These are phyloP conservation scores for Salvia splendens DNA, from an alignment of 257 asterid species.

Conservation along the genomic window DNA sequence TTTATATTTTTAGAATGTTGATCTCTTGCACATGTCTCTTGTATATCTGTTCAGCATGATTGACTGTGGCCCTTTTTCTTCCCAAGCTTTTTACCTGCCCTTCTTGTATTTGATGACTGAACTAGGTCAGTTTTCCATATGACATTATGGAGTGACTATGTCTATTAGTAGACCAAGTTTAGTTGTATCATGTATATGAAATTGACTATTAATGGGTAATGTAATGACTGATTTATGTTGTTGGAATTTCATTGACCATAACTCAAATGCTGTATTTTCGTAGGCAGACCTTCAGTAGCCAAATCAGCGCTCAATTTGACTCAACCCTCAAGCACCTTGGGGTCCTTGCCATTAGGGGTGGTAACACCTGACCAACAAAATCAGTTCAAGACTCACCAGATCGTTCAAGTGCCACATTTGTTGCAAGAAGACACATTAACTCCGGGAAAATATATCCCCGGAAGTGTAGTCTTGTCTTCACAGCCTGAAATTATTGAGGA, in stretches of 20 bases:
- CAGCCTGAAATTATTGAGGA: conserved; percentile 35
- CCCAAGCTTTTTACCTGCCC: conserved; percentile 9
- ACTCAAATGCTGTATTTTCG: conserved; percentile 29
- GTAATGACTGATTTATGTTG: conserved; percentile 20
- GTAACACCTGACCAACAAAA: conserved; percentile 60
- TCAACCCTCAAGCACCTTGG: conserved; percentile 38
- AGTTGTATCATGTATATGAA: conserved; percentile 7
- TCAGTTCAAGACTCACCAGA: conserved; percentile 43
- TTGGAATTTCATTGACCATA: conserved; percentile 9
- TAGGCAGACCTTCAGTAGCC: conserved; percentile 50
- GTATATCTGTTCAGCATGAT: conserved; percentile 20
- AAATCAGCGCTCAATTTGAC: conserved; percentile 43
- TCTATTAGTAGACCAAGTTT: conserved; percentile 4
- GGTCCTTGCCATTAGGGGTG: conserved; percentile 50
- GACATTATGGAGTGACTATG: conserved; percentile 8
- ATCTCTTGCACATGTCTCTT: conserved; percentile 13
- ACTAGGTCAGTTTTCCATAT: conserved; percentile 5
- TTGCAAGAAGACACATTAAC: conserved; percentile 34
- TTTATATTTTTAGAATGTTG: too few species aligned
- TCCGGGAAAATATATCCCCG: conserved; percentile 43
- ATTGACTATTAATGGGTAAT: neutral
- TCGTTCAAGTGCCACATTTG: conserved; percentile 37
- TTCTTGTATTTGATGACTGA: conserved; percentile 4
- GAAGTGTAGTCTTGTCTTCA: conserved; percentile 30
- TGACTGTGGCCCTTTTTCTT: conserved; percentile 18